Evolutionary conservation across 2,329 filamentous ascomycete genomes (phyloP).

Genomic region (Stagonosporopsis rhizophila): DNA sequence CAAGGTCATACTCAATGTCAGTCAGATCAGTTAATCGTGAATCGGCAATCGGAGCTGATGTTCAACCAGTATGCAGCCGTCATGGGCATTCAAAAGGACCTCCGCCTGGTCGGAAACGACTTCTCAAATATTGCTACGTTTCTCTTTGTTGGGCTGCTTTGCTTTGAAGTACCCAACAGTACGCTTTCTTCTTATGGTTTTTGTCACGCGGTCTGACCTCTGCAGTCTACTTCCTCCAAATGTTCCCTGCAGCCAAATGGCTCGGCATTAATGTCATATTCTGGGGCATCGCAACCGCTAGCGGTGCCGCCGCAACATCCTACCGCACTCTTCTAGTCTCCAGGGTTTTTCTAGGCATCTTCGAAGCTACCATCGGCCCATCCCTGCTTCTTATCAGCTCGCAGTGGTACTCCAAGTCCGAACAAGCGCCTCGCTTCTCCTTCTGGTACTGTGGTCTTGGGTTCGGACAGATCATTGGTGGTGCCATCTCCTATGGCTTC

Average conservation of each 20-base stretch:
- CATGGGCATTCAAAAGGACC: slow-evolving; percentile 51
- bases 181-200: not conserved
- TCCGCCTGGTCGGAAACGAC: slow-evolving; percentile 43
- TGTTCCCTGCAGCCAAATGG: slow-evolving; percentile 61
- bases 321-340: slow-evolving; percentile 58
- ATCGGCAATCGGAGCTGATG: not conserved
- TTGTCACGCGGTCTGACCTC: not conserved
- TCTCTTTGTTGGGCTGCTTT: slow-evolving; percentile 49
- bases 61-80: slow-evolving; percentile 45
- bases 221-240: slow-evolving; percentile 50
- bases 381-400: slow-evolving; percentile 61
- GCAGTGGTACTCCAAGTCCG: slow-evolving; percentile 61
- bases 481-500: slow-evolving; percentile 30
- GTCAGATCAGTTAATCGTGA: slow-evolving; percentile 20
- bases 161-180: slow-evolving; percentile 51
- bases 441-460: slow-evolving; percentile 67
- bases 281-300: slow-evolving; percentile 56
- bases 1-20: slow-evolving; percentile 37
- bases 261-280: slow-evolving; percentile 53
- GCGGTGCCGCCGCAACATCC: slow-evolving; percentile 11
- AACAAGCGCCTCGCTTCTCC: slow-evolving; percentile 67
- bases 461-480: slow-evolving; percentile 25
- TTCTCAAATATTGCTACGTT: slow-evolving; percentile 45
- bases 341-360: slow-evolving; percentile 60
- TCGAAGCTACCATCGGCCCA: slow-evolving; percentile 62